Evolutionary conservation across 257 asterid species (phyloP).

Genomic region (Verbascum thapsus): DNA sequence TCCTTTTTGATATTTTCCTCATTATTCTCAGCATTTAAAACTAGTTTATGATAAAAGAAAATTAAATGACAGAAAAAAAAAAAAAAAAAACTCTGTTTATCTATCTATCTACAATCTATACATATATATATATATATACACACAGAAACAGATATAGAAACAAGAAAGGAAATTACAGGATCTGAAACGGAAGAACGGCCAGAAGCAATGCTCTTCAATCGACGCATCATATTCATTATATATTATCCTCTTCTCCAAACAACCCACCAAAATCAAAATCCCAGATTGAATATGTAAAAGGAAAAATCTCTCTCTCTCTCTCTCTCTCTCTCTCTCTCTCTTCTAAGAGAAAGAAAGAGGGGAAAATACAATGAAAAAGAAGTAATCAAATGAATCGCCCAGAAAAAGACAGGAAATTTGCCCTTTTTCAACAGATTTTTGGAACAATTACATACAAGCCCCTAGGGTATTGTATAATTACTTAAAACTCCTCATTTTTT

Average conservation of each 20-base stretch:
- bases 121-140: not conserved
- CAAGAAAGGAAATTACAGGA: slow-evolving; percentile 81
- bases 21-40: slow-evolving; percentile 8
- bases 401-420: too few species aligned
- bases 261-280: slow-evolving; percentile 20
- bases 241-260: too few species aligned
- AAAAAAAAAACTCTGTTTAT: slow-evolving; percentile 1
- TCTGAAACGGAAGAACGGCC: slow-evolving; percentile 93
- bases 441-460: too few species aligned
- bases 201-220: slow-evolving; percentile 97
- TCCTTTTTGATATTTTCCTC: not conserved
- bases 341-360: slow-evolving; percentile 31
- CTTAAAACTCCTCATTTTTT: too few species aligned
- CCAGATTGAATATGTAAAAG: slow-evolving; percentile 19
- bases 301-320: slow-evolving; percentile 1
- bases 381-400: too few species aligned
- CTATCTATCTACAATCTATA: too few species aligned
- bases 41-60: too few species aligned
- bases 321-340: slow-evolving; percentile 27
- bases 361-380: not conserved
- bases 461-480: too few species aligned
- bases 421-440: too few species aligned
- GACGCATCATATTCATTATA: slow-evolving; percentile 94
- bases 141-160: not conserved
- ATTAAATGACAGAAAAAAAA: too few species aligned